Base-by-base conservation (phyloP, 2,329 filamentous ascomycete genomes). In the Polychaeton citri region DNA sequence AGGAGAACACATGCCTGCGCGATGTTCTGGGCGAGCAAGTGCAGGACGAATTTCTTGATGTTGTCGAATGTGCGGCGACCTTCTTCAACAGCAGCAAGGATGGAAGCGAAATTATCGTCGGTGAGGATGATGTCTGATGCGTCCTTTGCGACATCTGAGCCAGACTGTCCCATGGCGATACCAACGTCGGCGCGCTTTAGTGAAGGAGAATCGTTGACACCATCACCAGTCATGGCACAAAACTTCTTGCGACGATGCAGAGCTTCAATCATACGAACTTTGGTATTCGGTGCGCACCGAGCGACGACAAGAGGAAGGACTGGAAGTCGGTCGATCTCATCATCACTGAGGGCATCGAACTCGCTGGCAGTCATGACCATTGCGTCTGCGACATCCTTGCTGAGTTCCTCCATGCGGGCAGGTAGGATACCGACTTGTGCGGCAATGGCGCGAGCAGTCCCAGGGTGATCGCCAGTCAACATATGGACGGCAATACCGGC, bases 11-110 rank as follows among this genome's bases (percentile, higher is more conserved):
- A 77, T 6, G 87, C 86, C 53, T 92, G 81, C 21, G 81, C 84
- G 83, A 95, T 40, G 87, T 98, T 63, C 85, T 96, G 44, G 93
- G 75, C 65, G 93, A 92, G 64, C 94, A 98, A 1, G 85, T 96
- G 48, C 30, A 90, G 68, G 31, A 90, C 77, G 51, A 90, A 90
- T 50, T 88, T 88, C 51, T 90, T 81, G 44, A 90, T 86, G 52
- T 90, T 90, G 58, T 88, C 81, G 53, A 87, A 88, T 68, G 88
- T 85, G 47, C 83, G 72, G 10, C 84, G 74, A 12, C 84, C 84
- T 60, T 90, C 81, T 46, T 82, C 79, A 44, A 90, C 83, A 4
- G 83, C 82, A 21, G 81, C 74, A 13, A 90, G 77, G 43, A 92
- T 90, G 2, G 78, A 83, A 46, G 85, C 82, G 60, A 92, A 92